Conservation (phyloP, 495 filamentous ascomycete genomes). For the Aspergillus diversus region DNA sequence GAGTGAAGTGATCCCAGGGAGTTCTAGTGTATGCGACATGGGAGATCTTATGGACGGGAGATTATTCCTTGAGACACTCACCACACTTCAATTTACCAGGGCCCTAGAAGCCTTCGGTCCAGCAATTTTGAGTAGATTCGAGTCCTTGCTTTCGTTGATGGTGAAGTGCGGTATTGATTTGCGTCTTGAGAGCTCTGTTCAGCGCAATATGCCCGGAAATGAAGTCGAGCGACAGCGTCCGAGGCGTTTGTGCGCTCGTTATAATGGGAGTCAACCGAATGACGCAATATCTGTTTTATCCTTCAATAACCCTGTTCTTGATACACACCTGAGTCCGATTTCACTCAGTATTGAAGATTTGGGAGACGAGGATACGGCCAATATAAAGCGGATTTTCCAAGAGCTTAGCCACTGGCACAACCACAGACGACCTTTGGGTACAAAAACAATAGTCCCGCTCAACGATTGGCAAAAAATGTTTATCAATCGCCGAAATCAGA, state of each 20-base stretch:
- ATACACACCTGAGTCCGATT: slow-evolving; percentile 59
- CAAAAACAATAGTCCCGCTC: slow-evolving; percentile 29
- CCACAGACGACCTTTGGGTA: slow-evolving; percentile 49
- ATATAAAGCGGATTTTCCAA: slow-evolving; percentile 46
- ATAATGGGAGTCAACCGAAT: not conserved
- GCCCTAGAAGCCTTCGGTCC: not conserved
- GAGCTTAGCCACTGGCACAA: slow-evolving; percentile 72
- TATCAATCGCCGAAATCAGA: slow-evolving; percentile 25
- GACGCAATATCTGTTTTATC: slow-evolving; percentile 15
- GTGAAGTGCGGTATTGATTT: slow-evolving; percentile 7
- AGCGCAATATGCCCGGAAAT: not conserved
- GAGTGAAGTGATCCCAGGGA: slow-evolving; percentile 19
- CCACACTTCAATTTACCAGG: not conserved
- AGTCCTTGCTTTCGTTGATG: not conserved
- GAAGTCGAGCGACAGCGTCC: not conserved
- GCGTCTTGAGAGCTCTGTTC: not conserved
- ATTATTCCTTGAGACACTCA: slow-evolving; percentile 45
- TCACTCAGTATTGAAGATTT: slow-evolving; percentile 41
- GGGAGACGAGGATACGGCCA: not conserved
- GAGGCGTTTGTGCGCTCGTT: not conserved
- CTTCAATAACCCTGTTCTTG: slow-evolving; percentile 42
- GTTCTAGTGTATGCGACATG: slow-evolving; percentile 46
- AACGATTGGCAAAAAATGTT: slow-evolving; percentile 12
- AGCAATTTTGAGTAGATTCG: not conserved
- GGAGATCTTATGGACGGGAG: slow-evolving; percentile 70